Evolutionary conservation across 1,284 basidiomycete genomes (phyloP).

Genomic region (Tylopilus sp.): DNA sequence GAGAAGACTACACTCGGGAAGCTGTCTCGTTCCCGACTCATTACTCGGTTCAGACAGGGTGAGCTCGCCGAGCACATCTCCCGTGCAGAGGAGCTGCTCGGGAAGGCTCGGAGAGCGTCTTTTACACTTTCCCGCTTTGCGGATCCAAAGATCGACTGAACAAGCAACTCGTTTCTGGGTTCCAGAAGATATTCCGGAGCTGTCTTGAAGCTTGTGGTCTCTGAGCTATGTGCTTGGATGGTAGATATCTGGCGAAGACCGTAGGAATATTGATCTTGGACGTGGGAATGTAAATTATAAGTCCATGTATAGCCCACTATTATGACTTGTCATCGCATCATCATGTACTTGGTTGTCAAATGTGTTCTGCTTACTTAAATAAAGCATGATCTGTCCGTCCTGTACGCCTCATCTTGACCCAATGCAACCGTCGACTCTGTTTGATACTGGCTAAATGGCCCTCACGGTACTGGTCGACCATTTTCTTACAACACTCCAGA

Average conservation of each 20-base stretch:
- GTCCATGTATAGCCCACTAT: no score
- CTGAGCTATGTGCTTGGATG: neutral
- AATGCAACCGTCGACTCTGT: neutral
- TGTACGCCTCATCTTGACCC: neutral
- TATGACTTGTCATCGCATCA: no score
- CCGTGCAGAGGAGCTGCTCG: constrained; percentile 31
- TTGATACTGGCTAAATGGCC: neutral
- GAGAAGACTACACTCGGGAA: constrained; percentile 37
- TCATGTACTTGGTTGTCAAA: no score
- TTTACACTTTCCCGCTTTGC: constrained; percentile 32
- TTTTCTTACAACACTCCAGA: neutral
- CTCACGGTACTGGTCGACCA: neutral
- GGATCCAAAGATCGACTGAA: constrained; percentile 37
- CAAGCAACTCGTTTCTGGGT: constrained; percentile 34
- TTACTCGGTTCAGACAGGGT: constrained; percentile 29
- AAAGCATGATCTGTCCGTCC: no score
- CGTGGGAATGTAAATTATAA: no score
- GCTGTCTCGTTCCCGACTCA: constrained; percentile 31
- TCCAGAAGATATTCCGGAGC: constrained; percentile 34
- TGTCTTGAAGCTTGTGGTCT: no score
- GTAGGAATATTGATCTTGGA: no score
- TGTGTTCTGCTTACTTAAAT: constrained; percentile 2
- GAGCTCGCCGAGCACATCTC: constrained; percentile 27
- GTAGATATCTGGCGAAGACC: no score
- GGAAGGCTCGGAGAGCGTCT: constrained; percentile 28